phyloP scores from a whole-genome alignment of 139 green algal species.

The Zygnema circumcarinatum region DNA sequence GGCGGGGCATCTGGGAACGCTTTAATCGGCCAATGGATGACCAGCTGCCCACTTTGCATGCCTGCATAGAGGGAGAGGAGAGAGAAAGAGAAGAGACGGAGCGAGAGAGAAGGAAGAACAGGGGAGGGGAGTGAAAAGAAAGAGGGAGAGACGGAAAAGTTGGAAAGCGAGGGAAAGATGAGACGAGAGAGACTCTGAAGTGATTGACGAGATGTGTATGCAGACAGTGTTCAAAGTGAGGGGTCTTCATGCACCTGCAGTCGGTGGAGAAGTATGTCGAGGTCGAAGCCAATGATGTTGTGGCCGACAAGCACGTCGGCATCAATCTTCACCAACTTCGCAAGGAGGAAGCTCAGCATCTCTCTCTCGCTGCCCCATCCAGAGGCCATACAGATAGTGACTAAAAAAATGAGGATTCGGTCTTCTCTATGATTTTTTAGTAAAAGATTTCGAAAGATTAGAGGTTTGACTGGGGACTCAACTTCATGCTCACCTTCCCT shows the following conservation, averaged over 20 bases:
- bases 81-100: background rate
- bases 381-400: conserved; percentile 6
- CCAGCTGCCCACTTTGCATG: conserved; percentile 89
- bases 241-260: too few relatives aligned
- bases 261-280: conserved; percentile 90
- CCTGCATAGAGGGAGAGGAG: conserved; percentile 14
- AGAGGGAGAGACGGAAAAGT: background rate
- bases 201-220: too few relatives aligned
- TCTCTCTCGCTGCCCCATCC: conserved; percentile 76
- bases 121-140: background rate
- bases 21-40: conserved; percentile 91
- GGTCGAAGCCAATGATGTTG: conserved; percentile 91
- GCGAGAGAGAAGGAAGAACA: background rate
- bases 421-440: conserved; percentile 13
- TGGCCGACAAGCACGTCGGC: conserved; percentile 94
- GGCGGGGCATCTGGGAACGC: conserved; percentile 81
- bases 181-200: too few relatives aligned
- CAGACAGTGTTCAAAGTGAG: too few relatives aligned
- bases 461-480: too few relatives aligned
- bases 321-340: conserved; percentile 82
- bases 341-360: conserved; percentile 88
- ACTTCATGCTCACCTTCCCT: conserved; percentile 30
- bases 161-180: background rate
- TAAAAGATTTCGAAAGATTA: too few relatives aligned
- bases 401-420: background rate